Evolutionary conservation across 148 eudicot genomes (phyloP).

Genomic region (Camellia sinensis): DNA sequence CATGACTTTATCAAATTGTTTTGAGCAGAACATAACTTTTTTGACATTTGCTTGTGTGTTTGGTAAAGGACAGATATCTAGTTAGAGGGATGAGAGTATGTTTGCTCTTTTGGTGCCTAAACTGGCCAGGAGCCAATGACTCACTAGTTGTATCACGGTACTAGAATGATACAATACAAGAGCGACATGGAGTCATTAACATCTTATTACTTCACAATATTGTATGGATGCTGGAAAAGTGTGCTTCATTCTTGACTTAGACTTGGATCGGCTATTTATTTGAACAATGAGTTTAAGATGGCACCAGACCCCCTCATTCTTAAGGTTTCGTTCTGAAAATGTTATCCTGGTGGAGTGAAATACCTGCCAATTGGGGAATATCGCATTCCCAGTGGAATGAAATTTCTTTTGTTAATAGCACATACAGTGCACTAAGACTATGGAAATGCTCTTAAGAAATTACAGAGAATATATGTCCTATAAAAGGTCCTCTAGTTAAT

Average conservation of each 20-base stretch:
- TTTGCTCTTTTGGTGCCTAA: background rate
- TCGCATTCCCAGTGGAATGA: background rate
- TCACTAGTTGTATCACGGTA: background rate
- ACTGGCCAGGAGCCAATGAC: background rate
- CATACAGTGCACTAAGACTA: background rate
- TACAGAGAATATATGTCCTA: background rate
- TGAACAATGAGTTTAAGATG: too few relatives aligned
- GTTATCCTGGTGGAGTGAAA: too few relatives aligned
- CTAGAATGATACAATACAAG: background rate
- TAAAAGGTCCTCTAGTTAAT: background rate
- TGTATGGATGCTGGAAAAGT: too few relatives aligned
- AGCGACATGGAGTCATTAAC: background rate
- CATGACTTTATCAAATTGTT: background rate
- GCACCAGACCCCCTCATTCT: too few relatives aligned
- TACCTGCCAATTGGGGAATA: too few relatives aligned
- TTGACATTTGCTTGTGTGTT: too few relatives aligned
- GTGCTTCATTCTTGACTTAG: too few relatives aligned
- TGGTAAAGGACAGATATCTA: too few relatives aligned
- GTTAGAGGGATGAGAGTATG: background rate
- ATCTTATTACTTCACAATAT: too few relatives aligned
- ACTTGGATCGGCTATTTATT: too few relatives aligned
- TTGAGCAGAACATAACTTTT: background rate
- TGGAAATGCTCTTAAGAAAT: background rate
- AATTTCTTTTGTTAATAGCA: background rate
- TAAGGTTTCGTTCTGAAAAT: too few relatives aligned